phyloP scores from a whole-genome alignment of 495 filamentous ascomycete genomes.

The Xylaria sp. region DNA sequence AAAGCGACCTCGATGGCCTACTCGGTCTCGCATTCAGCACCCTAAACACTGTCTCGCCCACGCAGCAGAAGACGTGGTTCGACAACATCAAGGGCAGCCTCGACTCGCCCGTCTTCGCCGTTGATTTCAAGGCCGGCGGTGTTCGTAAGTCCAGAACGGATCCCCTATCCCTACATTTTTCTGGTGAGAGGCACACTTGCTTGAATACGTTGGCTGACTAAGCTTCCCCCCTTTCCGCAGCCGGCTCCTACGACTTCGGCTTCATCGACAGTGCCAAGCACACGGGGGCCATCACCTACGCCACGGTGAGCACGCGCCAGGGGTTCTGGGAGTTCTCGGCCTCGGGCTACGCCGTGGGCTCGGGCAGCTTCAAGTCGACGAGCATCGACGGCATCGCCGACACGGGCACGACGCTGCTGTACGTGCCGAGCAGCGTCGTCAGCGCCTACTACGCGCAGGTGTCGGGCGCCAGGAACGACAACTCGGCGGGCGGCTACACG shows the following conservation, averaged over 20 bases:
- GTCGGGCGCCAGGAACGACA: conserved; percentile 54
- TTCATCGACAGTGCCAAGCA: conserved; percentile 70
- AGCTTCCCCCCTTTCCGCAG: conserved; percentile 25
- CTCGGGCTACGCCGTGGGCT: conserved; percentile 67
- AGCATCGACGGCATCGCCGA: conserved; percentile 63
- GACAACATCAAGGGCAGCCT: conserved; percentile 67
- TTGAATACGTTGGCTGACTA: not conserved
- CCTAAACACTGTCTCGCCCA: conserved; percentile 74
- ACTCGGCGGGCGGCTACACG: conserved; percentile 64
- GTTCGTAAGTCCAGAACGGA: conserved; percentile 35
- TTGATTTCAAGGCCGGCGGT: conserved; percentile 65
- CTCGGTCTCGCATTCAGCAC: conserved; percentile 74
- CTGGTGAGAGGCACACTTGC: not conserved
- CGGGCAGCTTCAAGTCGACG: conserved; percentile 38
- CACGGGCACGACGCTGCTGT: conserved; percentile 77
- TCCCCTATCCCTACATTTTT: not conserved
- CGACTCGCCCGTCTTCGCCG: conserved; percentile 70
- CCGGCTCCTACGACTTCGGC: conserved; percentile 79
- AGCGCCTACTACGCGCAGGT: conserved; percentile 69
- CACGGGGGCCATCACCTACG: conserved; percentile 68
- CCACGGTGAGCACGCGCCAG: conserved; percentile 60
- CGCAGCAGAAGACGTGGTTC: conserved; percentile 71
- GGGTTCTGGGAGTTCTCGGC: conserved; percentile 78
- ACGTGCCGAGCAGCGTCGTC: conserved; percentile 64
- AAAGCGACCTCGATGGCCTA: conserved; percentile 70